phyloP scores from a whole-genome alignment of 495 filamentous ascomycete genomes.

The Friedmanniomyces endolithicus region DNA sequence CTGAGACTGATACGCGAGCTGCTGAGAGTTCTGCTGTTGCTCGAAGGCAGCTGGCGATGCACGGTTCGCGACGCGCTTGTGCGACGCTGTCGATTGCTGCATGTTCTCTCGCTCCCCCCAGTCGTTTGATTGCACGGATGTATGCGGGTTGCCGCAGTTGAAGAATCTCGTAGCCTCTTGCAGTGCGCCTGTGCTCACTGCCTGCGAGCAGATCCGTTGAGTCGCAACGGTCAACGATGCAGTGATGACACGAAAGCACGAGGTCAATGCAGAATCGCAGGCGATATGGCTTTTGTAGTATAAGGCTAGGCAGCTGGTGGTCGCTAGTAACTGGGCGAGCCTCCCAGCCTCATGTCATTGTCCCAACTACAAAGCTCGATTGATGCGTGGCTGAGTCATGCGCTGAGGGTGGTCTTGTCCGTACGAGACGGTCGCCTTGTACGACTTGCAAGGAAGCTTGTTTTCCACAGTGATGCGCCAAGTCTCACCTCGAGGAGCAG shows the following conservation, averaged over 20 bases:
- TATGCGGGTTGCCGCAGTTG: background rate
- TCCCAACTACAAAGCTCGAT: background rate
- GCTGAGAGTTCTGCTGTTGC: constrained; percentile 24
- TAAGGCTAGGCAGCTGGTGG: background rate
- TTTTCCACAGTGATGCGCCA: background rate
- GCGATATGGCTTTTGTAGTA: background rate
- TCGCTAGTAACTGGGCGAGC: background rate
- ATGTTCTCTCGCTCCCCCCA: background rate
- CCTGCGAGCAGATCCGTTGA: background rate
- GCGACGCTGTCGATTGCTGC: constrained; percentile 18
- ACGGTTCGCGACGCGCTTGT: constrained; percentile 68
- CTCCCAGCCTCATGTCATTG: background rate
- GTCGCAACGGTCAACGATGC: background rate
- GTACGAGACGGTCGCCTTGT: background rate
- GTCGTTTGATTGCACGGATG: background rate
- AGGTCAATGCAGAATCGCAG: background rate
- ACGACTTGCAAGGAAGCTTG: background rate
- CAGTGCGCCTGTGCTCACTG: background rate
- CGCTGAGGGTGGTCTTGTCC: background rate
- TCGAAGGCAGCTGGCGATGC: constrained; percentile 44
- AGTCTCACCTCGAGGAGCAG: no score
- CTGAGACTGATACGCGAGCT: constrained; percentile 6
- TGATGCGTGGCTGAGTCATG: background rate
- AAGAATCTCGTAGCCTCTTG: background rate
- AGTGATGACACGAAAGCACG: background rate